These are phyloP conservation scores for Agroathelia rolfsii DNA, from an alignment of 1,284 basidiomycete species.

Conservation along the genomic window DNA sequence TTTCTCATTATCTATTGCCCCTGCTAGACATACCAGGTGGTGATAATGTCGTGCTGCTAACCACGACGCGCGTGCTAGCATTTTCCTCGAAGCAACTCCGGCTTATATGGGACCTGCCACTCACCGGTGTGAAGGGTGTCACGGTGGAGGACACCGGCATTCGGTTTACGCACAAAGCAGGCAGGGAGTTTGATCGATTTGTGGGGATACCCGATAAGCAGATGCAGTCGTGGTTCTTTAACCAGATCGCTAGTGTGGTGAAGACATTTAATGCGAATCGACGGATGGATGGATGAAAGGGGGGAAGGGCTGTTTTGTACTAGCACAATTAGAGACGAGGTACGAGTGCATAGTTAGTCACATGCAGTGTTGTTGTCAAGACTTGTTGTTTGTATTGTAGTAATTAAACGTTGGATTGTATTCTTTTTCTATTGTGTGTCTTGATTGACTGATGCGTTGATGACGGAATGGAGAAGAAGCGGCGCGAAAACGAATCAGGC, in stretches of 20 bases:
- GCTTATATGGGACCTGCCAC: constrained; percentile 88
- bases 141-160: constrained; percentile 86
- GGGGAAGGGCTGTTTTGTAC: too few relatives aligned
- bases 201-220: constrained; percentile 66
- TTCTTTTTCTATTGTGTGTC: too few relatives aligned
- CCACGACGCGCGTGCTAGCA: constrained; percentile 68
- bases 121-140: constrained; percentile 81
- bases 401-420: too few relatives aligned
- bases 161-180: constrained; percentile 70
- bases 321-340: too few relatives aligned
- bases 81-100: constrained; percentile 82
- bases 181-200: constrained; percentile 64
- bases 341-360: too few relatives aligned
- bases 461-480: too few relatives aligned
- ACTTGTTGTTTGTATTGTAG: too few relatives aligned
- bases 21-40: constrained; percentile 62
- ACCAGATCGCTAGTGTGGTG: constrained; percentile 61
- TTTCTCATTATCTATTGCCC: constrained; percentile 10
- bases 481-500: too few relatives aligned
- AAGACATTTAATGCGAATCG: constrained; percentile 62
- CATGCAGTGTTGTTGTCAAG: too few relatives aligned
- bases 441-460: too few relatives aligned
- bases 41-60: constrained; percentile 81
- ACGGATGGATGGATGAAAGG: constrained; percentile 57
- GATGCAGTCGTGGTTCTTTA: constrained; percentile 72